phyloP scores from a whole-genome alignment of 257 asterid genomes.

The Nicotiana paniculata region DNA sequence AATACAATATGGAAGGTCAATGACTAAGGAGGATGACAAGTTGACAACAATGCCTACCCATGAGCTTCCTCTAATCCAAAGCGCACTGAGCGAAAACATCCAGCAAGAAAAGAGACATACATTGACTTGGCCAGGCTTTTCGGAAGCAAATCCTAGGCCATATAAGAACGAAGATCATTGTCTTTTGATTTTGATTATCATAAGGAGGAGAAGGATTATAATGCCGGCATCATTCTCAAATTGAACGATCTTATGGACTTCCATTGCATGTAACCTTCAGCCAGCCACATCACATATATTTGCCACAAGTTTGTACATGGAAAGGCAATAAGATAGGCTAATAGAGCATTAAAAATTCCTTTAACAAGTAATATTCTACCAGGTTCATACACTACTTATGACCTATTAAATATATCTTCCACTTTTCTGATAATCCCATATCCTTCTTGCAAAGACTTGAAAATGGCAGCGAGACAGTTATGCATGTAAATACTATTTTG shows the following conservation, averaged over 20 bases:
- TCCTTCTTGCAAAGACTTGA: not conserved
- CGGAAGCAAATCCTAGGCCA: constrained; percentile 59
- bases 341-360: not conserved
- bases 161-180: not conserved
- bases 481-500: too few relatives aligned
- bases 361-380: not conserved
- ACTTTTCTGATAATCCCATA: not conserved
- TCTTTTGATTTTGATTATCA: not conserved
- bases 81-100: constrained; percentile 94
- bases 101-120: constrained; percentile 94
- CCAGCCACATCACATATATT: not conserved
- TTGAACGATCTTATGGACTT: not conserved
- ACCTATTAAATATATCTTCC: not conserved
- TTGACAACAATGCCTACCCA: constrained; percentile 44
- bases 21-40: not conserved
- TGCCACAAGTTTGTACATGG: not conserved
- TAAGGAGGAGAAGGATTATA: not conserved
- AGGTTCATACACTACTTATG: not conserved
- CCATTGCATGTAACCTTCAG: not conserved
- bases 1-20: not conserved
- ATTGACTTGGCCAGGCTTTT: constrained; percentile 60
- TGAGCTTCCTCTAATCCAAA: constrained; percentile 96
- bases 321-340: not conserved
- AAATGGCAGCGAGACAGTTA: not conserved
- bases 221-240: not conserved